phyloP scores from a whole-genome alignment of 257 asterid species.

The Solanum bulbocastanum region DNA sequence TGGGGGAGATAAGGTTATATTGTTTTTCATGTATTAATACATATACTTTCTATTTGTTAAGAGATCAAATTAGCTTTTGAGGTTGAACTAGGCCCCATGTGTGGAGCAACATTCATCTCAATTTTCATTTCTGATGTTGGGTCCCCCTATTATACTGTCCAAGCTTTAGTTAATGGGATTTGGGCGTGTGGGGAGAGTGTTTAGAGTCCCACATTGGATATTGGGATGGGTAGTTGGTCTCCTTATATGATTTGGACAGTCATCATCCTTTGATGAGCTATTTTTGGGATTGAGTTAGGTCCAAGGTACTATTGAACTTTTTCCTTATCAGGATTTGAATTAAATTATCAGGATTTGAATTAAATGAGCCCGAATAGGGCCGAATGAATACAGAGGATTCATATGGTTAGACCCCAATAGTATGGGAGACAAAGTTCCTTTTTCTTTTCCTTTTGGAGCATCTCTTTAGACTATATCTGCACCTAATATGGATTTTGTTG shows the following conservation, averaged over 20 bases:
- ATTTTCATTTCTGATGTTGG: neutral
- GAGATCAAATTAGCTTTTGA: neutral
- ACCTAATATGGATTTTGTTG: neutral
- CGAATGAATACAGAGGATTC: neutral
- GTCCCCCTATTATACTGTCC: neutral
- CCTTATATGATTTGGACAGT: neutral
- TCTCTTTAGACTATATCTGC: neutral
- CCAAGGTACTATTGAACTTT: neutral
- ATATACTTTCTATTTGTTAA: neutral
- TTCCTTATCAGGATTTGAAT: neutral
- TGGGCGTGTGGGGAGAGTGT: neutral
- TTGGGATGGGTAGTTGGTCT: neutral
- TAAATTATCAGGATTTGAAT: neutral
- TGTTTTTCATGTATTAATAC: neutral
- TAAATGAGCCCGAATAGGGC: neutral
- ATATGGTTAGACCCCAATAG: neutral
- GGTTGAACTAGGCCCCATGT: neutral
- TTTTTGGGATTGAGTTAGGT: neutral
- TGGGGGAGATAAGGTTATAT: conserved; percentile 51
- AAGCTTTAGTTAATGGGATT: neutral
- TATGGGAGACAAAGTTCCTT: neutral
- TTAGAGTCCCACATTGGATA: neutral
- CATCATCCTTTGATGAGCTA: neutral
- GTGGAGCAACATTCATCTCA: neutral
- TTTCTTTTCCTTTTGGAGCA: neutral